phyloP scores from a whole-genome alignment of 2,329 filamentous ascomycete genomes.

The Penicillium psychrosexuale region DNA sequence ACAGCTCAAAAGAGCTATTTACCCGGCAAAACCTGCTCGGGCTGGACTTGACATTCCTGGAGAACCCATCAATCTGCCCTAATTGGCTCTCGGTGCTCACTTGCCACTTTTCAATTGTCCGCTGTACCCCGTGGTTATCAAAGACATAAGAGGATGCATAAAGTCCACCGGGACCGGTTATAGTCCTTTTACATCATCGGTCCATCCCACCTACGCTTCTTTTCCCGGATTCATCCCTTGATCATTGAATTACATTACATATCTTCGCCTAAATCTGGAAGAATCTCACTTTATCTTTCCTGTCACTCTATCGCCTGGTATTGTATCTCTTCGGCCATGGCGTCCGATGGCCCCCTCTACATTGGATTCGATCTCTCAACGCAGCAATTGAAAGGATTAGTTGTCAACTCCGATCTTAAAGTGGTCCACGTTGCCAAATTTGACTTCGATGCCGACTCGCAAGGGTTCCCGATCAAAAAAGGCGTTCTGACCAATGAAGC shows the following conservation, averaged over 20 bases:
- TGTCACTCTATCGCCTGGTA: neutral
- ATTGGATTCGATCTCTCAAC: constrained; percentile 95
- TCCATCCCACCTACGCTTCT: neutral
- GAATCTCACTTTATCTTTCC: neutral
- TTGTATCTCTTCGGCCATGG: constrained; percentile 28
- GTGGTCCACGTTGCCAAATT: constrained; percentile 83
- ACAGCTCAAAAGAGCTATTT: neutral
- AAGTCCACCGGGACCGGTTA: constrained; percentile 2
- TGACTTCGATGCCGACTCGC: constrained; percentile 86
- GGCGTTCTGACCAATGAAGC: constrained; percentile 78
- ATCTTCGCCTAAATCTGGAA: neutral
- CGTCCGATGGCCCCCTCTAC: constrained; percentile 62
- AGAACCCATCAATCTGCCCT: neutral
- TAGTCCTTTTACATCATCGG: constrained; percentile 21
- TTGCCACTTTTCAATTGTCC: neutral
- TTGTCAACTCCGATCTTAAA: constrained; percentile 77
- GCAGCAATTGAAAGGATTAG: constrained; percentile 92
- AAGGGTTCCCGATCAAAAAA: constrained; percentile 76
- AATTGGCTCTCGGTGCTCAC: constrained; percentile 2
- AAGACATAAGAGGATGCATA: neutral
- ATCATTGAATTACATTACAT: neutral
- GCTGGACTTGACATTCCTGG: neutral
- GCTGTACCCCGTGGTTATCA: neutral
- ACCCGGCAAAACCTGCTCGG: constrained; percentile 6
- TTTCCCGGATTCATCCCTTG: neutral